phyloP scores from a whole-genome alignment of 2,329 filamentous ascomycete species.

The Penicillium sp. region DNA sequence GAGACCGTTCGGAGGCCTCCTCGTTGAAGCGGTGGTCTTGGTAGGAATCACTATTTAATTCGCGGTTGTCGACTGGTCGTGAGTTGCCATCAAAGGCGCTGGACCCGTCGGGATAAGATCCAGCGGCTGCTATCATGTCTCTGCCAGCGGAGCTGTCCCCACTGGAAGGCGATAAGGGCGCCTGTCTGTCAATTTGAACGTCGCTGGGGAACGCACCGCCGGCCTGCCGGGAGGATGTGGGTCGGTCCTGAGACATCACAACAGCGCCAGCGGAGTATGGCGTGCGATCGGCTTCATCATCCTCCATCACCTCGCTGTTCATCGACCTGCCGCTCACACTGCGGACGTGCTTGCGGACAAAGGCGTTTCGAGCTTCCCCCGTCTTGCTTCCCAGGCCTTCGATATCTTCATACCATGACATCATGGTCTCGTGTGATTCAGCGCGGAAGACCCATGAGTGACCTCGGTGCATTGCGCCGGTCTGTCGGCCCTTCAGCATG shows the following conservation, averaged over 20 bases:
- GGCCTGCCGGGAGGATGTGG: constrained; percentile 63
- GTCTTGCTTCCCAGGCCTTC: constrained; percentile 84
- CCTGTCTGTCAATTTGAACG: constrained; percentile 80
- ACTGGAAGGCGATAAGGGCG: constrained; percentile 76
- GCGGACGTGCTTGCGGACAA: constrained; percentile 77
- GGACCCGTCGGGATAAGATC: constrained; percentile 53
- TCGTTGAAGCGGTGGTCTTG: constrained; percentile 8
- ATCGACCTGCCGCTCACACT: constrained; percentile 69
- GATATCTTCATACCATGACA: constrained; percentile 94
- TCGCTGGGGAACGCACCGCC: constrained; percentile 97
- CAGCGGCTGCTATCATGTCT: constrained; percentile 60
- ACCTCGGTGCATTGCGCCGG: constrained; percentile 82
- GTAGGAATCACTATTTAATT: constrained; percentile 15
- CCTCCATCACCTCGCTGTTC: constrained; percentile 75
- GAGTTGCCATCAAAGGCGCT: constrained; percentile 36
- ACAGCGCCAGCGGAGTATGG: constrained; percentile 62
- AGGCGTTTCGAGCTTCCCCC: constrained; percentile 82
- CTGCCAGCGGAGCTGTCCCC: constrained; percentile 70
- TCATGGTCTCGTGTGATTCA: constrained; percentile 84
- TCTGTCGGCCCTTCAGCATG: constrained; percentile 93
- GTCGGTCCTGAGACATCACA: constrained; percentile 39
- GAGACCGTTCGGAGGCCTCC: constrained; percentile 8
- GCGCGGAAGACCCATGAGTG: constrained; percentile 69
- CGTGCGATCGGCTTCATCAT: constrained; percentile 66
- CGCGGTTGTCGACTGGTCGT: constrained; percentile 29